A percentile compares a stretch with the other conserved stretches of the same genome.
phyloP scores from a whole-genome alignment of 768 basidiomycete species.

The Psilocybe tampanensis region DNA sequence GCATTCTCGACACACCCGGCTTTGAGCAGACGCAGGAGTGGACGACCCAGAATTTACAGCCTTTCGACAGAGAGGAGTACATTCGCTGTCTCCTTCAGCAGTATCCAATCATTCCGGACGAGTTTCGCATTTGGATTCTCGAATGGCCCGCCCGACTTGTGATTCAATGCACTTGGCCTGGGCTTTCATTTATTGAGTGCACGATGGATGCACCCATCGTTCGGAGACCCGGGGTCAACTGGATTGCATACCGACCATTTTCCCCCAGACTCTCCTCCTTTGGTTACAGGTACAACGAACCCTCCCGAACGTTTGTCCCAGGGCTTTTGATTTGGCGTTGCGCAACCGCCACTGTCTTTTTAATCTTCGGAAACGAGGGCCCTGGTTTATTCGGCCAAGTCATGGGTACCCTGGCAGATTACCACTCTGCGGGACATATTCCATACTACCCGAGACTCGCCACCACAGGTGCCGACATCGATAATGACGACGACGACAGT shows the following conservation, averaged over 20 bases:
- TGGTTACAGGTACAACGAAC: neutral
- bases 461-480: neutral
- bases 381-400: neutral
- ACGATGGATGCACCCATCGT: accelerated
- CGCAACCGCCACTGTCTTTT: neutral
- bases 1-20: neutral
- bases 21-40: neutral
- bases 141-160: neutral
- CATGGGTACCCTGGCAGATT: neutral
- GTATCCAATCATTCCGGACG: slow-evolving; percentile 4
- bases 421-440: neutral
- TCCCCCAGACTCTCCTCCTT: neutral
- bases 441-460: neutral
- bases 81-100: neutral
- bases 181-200: neutral
- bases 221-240: neutral
- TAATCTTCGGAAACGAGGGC: neutral
- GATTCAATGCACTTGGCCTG: slow-evolving; percentile 7
- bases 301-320: neutral
- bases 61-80: neutral
- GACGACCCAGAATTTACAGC: neutral
- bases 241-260: neutral
- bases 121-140: slow-evolving; percentile 4
- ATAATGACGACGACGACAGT: neutral
- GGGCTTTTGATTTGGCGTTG: neutral